Evolutionary conservation across 2,329 filamentous ascomycete genomes (phyloP).

Genomic region (Exserohilum rostratum): DNA sequence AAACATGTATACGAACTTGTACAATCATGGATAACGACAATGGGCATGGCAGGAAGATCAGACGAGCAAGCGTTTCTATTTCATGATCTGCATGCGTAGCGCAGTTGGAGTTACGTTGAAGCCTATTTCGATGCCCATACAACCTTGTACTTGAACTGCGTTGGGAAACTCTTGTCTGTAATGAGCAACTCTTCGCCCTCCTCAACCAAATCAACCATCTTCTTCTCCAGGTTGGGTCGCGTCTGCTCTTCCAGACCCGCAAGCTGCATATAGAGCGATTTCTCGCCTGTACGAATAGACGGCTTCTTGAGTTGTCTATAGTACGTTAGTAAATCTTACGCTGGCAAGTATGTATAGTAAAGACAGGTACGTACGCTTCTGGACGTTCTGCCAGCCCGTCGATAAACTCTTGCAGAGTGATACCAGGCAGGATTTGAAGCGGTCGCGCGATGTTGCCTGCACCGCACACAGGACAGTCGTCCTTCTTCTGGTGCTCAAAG

Average conservation of each 20-base stretch:
- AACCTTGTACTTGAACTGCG: slow-evolving; percentile 69
- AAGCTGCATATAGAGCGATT: slow-evolving; percentile 91
- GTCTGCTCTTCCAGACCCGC: slow-evolving; percentile 84
- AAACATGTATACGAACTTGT: slow-evolving; percentile 15
- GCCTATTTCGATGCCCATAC: slow-evolving; percentile 46
- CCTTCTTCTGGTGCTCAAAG: slow-evolving; percentile 91
- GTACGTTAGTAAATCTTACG: slow-evolving; percentile 14
- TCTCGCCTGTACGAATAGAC: slow-evolving; percentile 78
- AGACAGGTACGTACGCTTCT: slow-evolving; percentile 63
- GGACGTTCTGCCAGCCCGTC: slow-evolving; percentile 82
- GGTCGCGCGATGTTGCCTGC: slow-evolving; percentile 71
- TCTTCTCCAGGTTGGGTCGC: slow-evolving; percentile 78
- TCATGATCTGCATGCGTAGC: neutral
- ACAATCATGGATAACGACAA: slow-evolving; percentile 4
- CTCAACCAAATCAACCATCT: slow-evolving; percentile 75
- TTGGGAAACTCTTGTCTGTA: slow-evolving; percentile 85
- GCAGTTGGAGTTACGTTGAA: neutral
- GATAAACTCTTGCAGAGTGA: slow-evolving; percentile 82
- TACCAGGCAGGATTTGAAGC: slow-evolving; percentile 71
- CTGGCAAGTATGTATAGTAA: neutral
- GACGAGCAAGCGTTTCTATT: neutral
- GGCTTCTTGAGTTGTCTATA: slow-evolving; percentile 83
- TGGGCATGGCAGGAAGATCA: neutral
- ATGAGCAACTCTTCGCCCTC: slow-evolving; percentile 90
- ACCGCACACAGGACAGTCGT: slow-evolving; percentile 93